These are phyloP conservation scores for Xylariaceae sp. DNA, from an alignment of 2,329 filamentous ascomycete genomes.

Conservation along the genomic window DNA sequence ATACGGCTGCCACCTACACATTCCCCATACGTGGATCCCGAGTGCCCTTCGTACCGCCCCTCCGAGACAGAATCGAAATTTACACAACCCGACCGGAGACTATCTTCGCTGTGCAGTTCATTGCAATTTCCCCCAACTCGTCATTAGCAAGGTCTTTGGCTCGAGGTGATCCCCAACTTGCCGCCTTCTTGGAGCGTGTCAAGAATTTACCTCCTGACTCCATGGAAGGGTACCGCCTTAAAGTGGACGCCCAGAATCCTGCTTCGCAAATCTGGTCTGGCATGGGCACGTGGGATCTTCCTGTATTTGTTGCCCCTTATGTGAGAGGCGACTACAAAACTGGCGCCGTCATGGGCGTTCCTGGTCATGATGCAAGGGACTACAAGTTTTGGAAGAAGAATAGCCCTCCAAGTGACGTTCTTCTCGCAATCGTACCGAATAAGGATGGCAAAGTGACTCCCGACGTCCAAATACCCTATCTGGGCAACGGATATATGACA, in stretches of 20 bases:
- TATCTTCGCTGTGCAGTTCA: slow-evolving; percentile 79
- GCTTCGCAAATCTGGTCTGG: slow-evolving; percentile 51
- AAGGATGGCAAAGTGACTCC: slow-evolving; percentile 43
- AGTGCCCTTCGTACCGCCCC: slow-evolving; percentile 43
- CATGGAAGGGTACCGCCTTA: slow-evolving; percentile 65
- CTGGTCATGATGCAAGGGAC: slow-evolving; percentile 77
- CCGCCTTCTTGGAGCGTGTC: slow-evolving; percentile 63
- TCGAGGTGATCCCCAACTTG: slow-evolving; percentile 55
- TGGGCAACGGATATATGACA: slow-evolving; percentile 64
- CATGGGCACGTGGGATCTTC: slow-evolving; percentile 51
- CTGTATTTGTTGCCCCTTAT: slow-evolving; percentile 79
- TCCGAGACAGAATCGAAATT: slow-evolving; percentile 57
- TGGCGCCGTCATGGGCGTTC: slow-evolving; percentile 88
- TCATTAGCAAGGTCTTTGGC: slow-evolving; percentile 62
- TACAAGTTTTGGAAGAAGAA: slow-evolving; percentile 77
- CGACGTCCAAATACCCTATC: slow-evolving; percentile 50
- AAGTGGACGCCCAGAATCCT: slow-evolving; percentile 61
- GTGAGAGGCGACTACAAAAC: slow-evolving; percentile 82
- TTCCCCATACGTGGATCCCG: slow-evolving; percentile 66
- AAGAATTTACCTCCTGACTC: slow-evolving; percentile 50
- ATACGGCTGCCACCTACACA: slow-evolving; percentile 56
- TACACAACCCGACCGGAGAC: slow-evolving; percentile 86
- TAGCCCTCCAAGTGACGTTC: slow-evolving; percentile 53
- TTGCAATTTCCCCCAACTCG: slow-evolving; percentile 73
- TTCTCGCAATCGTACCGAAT: slow-evolving; percentile 55